phyloP scores from a whole-genome alignment of 177 flowering plant species.

The Telopea speciosissima region DNA sequence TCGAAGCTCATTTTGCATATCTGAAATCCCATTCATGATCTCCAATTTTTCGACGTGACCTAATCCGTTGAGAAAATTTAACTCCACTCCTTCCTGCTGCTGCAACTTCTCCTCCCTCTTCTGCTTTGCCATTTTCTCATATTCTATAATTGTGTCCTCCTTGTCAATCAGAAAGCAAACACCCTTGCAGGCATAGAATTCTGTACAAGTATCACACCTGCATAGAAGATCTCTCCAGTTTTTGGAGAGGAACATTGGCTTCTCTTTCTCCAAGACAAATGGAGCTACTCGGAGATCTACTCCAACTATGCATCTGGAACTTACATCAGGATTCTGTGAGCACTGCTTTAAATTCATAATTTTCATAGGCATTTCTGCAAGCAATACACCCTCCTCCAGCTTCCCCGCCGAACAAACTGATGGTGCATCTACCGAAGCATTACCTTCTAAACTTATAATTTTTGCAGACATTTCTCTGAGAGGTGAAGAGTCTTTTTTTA shows the following conservation, averaged over 20 bases:
- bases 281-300: conserved; percentile 29
- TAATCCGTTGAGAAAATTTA: conserved; percentile 57
- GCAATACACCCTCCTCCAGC: conserved; percentile 18
- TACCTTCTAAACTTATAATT: conserved; percentile 6
- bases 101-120: conserved; percentile 86
- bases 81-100: conserved; percentile 65
- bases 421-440: neutral
- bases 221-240: conserved; percentile 84
- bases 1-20: conserved; percentile 69
- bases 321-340: conserved; percentile 15
- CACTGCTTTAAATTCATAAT: conserved; percentile 13
- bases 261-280: conserved; percentile 29
- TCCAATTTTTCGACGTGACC: conserved; percentile 89
- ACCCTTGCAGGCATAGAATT: conserved; percentile 47
- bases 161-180: conserved; percentile 61
- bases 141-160: conserved; percentile 86
- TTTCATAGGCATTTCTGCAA: conserved; percentile 31
- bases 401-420: conserved; percentile 17
- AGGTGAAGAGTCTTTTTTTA: neutral
- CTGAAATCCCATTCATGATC: conserved; percentile 81
- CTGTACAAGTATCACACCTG: conserved; percentile 56
- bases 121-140: conserved; percentile 76
- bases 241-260: conserved; percentile 74
- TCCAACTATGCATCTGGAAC: conserved; percentile 45
- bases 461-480: conserved; percentile 31